phyloP scores from a whole-genome alignment of 305 asterid genomes.

The Fraxinus paxiana region DNA sequence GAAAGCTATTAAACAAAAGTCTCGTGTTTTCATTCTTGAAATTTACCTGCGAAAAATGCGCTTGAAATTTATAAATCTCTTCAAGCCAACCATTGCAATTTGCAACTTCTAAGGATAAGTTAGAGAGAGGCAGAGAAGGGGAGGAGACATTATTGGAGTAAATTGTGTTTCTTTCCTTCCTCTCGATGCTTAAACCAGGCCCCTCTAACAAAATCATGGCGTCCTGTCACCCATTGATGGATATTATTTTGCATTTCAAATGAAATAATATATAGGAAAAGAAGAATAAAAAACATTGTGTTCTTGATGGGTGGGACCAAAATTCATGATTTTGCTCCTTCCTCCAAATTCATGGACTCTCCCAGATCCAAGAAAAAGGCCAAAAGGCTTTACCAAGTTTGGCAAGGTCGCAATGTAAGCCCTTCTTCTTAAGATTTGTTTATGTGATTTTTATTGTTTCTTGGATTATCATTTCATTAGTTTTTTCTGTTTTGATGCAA shows the following conservation, averaged over 20 bases:
- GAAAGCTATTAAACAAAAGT: not conserved
- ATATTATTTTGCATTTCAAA: slow-evolving; percentile 15
- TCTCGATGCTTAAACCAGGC: slow-evolving; percentile 29
- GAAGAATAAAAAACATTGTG: not conserved
- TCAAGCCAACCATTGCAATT: slow-evolving; percentile 22
- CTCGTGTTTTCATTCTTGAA: not conserved
- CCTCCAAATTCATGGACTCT: slow-evolving; percentile 28
- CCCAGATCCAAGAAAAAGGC: slow-evolving; percentile 26
- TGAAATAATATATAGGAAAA: slow-evolving; percentile 4
- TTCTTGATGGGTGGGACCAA: slow-evolving; percentile 25
- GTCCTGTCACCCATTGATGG: slow-evolving; percentile 15
- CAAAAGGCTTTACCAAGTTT: slow-evolving; percentile 43
- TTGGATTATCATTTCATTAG: not conserved
- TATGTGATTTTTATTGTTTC: not conserved
- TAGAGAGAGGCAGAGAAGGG: not conserved
- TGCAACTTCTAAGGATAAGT: slow-evolving; percentile 1
- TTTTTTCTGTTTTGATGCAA: not conserved
- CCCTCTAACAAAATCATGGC: slow-evolving; percentile 24
- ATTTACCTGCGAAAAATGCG: slow-evolving; percentile 20
- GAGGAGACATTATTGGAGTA: slow-evolving; percentile 13
- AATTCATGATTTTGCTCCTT: slow-evolving; percentile 26
- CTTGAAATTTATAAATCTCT: slow-evolving; percentile 11
- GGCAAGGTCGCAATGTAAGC: slow-evolving; percentile 61
- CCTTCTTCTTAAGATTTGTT: not conserved
- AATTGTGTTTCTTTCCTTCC: slow-evolving; percentile 22